A percentile compares a stretch with the other conserved stretches of the same genome.
These are phyloP conservation scores for Beauveria rudraprayagi DNA, from an alignment of 2,329 filamentous ascomycete species.

Conservation along the genomic window DNA sequence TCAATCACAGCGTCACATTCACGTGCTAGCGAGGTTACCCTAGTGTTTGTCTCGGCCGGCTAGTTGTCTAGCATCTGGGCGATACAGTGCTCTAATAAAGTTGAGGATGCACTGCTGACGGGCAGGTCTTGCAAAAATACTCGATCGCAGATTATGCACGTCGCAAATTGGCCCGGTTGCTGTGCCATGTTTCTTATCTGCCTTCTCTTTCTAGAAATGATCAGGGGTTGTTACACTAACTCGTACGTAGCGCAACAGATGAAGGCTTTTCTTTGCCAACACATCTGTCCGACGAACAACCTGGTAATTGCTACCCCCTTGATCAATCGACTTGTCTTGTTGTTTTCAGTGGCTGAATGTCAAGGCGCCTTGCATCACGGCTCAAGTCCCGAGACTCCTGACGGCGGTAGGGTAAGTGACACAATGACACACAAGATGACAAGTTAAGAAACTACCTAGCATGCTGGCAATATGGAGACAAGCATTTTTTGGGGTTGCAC, in stretches of 20 bases:
- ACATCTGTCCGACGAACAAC: background rate
- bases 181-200: background rate
- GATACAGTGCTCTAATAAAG: background rate
- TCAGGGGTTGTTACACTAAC: background rate
- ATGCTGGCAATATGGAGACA: background rate
- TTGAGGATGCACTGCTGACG: background rate
- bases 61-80: background rate
- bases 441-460: too few relatives aligned
- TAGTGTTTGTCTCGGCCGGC: background rate
- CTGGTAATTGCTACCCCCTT: background rate
- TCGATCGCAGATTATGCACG: background rate
- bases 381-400: background rate
- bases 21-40: background rate
- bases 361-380: background rate
- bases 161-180: background rate
- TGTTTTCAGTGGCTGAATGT: background rate
- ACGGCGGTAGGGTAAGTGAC: background rate
- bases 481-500: background rate
- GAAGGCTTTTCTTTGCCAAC: background rate
- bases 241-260: background rate
- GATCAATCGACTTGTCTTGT: background rate
- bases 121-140: background rate
- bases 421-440: background rate
- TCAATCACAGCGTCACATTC: background rate
- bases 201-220: background rate